Base-by-base conservation (phyloP, 2,329 filamentous ascomycete genomes). In the Aspergillus fructus region DNA sequence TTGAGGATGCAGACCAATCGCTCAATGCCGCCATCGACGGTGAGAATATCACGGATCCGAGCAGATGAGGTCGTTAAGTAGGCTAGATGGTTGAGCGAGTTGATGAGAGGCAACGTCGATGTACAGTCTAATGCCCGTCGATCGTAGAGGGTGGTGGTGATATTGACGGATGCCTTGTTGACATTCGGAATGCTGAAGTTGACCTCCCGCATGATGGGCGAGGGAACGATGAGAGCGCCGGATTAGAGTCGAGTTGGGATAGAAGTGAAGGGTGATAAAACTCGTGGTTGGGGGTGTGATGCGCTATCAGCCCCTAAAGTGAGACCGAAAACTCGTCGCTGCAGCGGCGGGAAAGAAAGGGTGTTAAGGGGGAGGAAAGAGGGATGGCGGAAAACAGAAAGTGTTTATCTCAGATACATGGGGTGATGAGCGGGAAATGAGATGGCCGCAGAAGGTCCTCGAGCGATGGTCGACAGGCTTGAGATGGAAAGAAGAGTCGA, bases 101-200 rank as follows among this genome's bases (percentile, higher is more conserved):
- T 99, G 81, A 99, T 97, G 62, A 99, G 85, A 53, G 94, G 94
- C 30, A 99, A 84, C 0, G 94, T 99, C 39, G 94, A 99, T 54
- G 94, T 99, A 81, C 94, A 99, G 76, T 99, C 94, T 69, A 99
- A 89, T 49, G 94, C 94, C 74, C 94, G 89, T 65, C 94, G 91
- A 79, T 99, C 94, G 77, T 99, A 99, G 62, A 99, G 85, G 74
- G 94, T 96, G 56, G 94, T 97, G 66, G 94, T 99, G 79, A 99
- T 99, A 78, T 93, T 93, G 71, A 96, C 93, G 58, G 93, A 96
- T 71, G 94, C 94, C 89, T 97, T 97, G 80, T 97, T 97, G 85
- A 96, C 92, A 83, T 94, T 97, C 54, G 94, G 93, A 75, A 97
- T 97, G 80, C 93, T 97, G 80, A 97, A 97, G 79, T 97, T 97